phyloP scores from a whole-genome alignment of 169 alveolate species.

The Plasmodium vivax region DNA sequence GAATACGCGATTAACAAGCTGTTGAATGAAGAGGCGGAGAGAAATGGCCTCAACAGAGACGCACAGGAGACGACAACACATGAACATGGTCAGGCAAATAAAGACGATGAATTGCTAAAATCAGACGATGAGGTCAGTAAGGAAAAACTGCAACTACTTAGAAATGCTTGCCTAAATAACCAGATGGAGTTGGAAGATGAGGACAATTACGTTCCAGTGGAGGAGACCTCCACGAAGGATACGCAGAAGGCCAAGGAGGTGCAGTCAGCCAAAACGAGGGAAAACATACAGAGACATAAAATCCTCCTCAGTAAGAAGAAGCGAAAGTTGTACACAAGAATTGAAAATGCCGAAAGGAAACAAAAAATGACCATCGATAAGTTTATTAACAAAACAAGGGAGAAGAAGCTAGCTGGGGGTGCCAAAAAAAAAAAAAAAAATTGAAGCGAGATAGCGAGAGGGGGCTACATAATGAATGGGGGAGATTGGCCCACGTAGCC shows the following conservation, averaged over 20 bases:
- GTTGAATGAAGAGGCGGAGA: background rate
- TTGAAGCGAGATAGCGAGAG: background rate
- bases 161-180: conserved; percentile 36
- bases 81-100: background rate
- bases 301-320: conserved; percentile 55
- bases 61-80: background rate
- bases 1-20: conserved; percentile 52
- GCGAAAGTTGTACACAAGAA: conserved; percentile 27
- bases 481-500: background rate
- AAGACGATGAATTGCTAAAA: background rate
- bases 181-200: conserved; percentile 57
- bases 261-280: background rate
- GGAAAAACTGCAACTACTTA: background rate
- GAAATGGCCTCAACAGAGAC: background rate
- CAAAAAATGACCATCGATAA: conserved; percentile 29
- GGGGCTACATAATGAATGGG: background rate
- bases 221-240: background rate
- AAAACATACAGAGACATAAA: conserved; percentile 34
- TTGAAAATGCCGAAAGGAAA: conserved; percentile 31
- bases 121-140: conserved; percentile 25
- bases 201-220: background rate
- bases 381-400: conserved; percentile 17
- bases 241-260: background rate
- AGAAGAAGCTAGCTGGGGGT: background rate
- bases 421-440: background rate